A percentile compares a stretch with the other conserved stretches of the same genome.
These are phyloP conservation scores for Globisporangium irregulare DNA, from an alignment of 352 stramenopile genomes.

Conservation along the genomic window DNA sequence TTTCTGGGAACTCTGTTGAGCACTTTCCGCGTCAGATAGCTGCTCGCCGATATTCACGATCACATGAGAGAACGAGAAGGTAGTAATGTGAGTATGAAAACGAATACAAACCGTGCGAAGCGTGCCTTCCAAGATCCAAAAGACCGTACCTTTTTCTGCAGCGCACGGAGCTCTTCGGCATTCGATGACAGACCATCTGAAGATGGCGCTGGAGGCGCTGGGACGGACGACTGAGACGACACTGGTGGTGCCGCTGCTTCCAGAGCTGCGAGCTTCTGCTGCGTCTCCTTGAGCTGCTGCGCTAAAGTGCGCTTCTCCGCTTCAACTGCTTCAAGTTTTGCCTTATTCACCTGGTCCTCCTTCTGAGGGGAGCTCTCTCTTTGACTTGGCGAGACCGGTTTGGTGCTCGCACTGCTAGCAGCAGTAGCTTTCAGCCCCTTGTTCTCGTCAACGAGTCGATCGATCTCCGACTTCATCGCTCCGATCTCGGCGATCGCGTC, in stretches of 20 bases:
- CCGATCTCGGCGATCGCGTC: slow-evolving; percentile 59
- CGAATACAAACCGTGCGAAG: neutral
- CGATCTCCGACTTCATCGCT: slow-evolving; percentile 72
- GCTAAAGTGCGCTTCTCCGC: slow-evolving; percentile 51
- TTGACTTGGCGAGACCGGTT: neutral
- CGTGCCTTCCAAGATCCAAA: neutral
- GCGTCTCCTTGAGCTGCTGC: slow-evolving; percentile 58
- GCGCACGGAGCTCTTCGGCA: slow-evolving; percentile 36
- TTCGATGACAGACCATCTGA: slow-evolving; percentile 14
- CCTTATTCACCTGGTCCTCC: slow-evolving; percentile 27
- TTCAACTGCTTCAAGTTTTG: slow-evolving; percentile 48
- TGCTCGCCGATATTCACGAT: slow-evolving; percentile 14
- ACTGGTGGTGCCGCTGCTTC: slow-evolving; percentile 25
- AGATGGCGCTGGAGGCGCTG: neutral
- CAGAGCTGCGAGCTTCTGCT: slow-evolving; percentile 45
- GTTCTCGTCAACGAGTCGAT: slow-evolving; percentile 70
- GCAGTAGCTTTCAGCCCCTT: slow-evolving; percentile 36
- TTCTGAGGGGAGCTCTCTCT: slow-evolving; percentile 9
- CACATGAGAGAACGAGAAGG: neutral
- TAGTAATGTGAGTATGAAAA: neutral
- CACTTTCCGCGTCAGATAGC: slow-evolving; percentile 33
- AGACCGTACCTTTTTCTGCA: slow-evolving; percentile 56
- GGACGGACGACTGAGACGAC: neutral
- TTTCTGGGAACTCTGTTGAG: slow-evolving; percentile 38
- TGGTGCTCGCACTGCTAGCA: neutral